Evolutionary conservation across 192 early-diverging fungal species (phyloP).

Genomic region (Geranomyces variabilis): DNA sequence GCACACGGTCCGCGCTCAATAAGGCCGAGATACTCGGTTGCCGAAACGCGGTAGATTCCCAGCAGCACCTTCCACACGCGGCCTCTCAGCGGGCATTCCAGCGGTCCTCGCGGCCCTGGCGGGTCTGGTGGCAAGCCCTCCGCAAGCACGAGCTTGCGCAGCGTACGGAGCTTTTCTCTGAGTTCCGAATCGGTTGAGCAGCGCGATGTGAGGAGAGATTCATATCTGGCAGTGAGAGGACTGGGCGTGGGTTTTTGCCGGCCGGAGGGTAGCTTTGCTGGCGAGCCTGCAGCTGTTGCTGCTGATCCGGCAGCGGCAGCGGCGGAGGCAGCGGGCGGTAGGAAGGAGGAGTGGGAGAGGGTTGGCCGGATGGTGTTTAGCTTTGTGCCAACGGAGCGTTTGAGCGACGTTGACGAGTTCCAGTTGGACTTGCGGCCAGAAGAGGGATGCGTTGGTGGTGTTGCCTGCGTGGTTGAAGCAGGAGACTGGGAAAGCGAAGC

Average conservation of each 20-base stretch:
- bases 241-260: neutral
- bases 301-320: neutral
- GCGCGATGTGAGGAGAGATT: constrained; percentile 50
- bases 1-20: constrained; percentile 71
- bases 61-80: constrained; percentile 77
- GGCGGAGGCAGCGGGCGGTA: neutral
- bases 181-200: constrained; percentile 61
- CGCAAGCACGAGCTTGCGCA: constrained; percentile 60
- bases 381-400: constrained; percentile 12
- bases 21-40: constrained; percentile 72
- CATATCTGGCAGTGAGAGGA: constrained; percentile 34
- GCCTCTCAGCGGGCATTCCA: constrained; percentile 51
- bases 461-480: no score
- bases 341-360: constrained; percentile 1
- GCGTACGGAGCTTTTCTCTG: constrained; percentile 54
- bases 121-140: constrained; percentile 64
- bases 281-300: neutral
- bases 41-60: constrained; percentile 70
- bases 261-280: neutral
- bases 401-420: constrained; percentile 32
- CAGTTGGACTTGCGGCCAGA: constrained; percentile 24
- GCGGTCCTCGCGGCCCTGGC: neutral
- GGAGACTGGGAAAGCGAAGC: no score
- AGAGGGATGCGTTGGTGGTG: no score
- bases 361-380: neutral